A percentile compares a stretch with the other conserved stretches of the same genome.
Evolutionary conservation across 768 basidiomycete genomes (phyloP).

Genomic region (Lentinus brumalis): DNA sequence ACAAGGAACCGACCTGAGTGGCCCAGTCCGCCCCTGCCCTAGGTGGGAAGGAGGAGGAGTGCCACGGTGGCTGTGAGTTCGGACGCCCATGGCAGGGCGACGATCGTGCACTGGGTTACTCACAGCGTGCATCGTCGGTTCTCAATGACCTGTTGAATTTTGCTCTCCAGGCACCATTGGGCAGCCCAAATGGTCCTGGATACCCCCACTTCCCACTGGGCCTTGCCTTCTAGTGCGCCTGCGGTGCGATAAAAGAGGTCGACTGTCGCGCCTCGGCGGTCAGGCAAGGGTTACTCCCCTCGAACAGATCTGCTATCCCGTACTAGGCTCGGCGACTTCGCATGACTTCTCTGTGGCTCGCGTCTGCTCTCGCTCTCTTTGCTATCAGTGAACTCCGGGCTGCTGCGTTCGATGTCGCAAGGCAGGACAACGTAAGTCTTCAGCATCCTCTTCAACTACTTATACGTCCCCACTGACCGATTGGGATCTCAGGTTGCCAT

Average conservation of each 20-base stretch:
- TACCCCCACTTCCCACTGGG: too few relatives aligned
- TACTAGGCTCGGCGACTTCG: background rate
- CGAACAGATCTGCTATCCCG: background rate
- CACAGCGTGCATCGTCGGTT: too few relatives aligned
- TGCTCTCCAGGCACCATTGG: too few relatives aligned
- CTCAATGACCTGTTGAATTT: too few relatives aligned
- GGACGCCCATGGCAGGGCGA: too few relatives aligned
- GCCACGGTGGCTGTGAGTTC: too few relatives aligned
- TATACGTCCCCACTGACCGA: too few relatives aligned
- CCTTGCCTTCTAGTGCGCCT: conserved; percentile 7
- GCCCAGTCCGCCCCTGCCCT: too few relatives aligned
- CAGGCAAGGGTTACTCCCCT: conserved; percentile 9
- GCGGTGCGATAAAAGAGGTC: conserved; percentile 7
- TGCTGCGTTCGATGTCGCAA: conserved; percentile 18
- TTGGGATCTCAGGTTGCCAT: conserved; percentile 29
- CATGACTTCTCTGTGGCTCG: conserved; percentile 18
- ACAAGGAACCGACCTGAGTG: too few relatives aligned
- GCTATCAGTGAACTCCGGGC: conserved; percentile 10
- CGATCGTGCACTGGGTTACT: too few relatives aligned
- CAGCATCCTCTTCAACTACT: background rate
- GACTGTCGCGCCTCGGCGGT: background rate
- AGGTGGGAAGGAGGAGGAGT: too few relatives aligned
- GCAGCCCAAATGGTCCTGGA: too few relatives aligned
- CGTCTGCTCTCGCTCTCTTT: conserved; percentile 9
- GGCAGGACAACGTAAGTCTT: conserved; percentile 22